Evolutionary conservation across 257 asterid genomes (phyloP).

Genomic region (Primulina huaijiensis): DNA sequence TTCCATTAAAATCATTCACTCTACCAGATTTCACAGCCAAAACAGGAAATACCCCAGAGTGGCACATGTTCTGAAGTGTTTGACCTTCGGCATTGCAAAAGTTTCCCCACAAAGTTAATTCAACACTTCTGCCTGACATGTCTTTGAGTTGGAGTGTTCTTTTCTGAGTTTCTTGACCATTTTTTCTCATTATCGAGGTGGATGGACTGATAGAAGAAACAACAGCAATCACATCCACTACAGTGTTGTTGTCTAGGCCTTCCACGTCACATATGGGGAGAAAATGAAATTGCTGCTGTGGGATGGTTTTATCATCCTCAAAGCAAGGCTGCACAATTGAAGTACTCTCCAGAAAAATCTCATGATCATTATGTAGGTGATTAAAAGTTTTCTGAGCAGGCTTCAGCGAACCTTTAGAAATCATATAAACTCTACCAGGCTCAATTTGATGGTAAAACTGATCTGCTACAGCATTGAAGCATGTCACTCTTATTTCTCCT

Average conservation of each 20-base stretch:
- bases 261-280: constrained; percentile 73
- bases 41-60: constrained; percentile 71
- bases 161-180: constrained; percentile 72
- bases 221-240: constrained; percentile 76
- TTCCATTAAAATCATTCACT: constrained; percentile 80
- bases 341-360: constrained; percentile 62
- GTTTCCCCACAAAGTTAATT: constrained; percentile 88
- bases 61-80: constrained; percentile 69
- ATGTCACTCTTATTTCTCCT: constrained; percentile 89
- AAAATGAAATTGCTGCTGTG: constrained; percentile 77
- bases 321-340: constrained; percentile 69
- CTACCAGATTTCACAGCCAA: constrained; percentile 81
- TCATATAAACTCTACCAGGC: constrained; percentile 64
- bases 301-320: constrained; percentile 72
- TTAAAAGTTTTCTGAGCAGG: constrained; percentile 74
- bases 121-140: constrained; percentile 89
- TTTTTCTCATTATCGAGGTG: constrained; percentile 75
- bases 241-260: constrained; percentile 53
- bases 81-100: constrained; percentile 86
- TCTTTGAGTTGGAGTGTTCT: constrained; percentile 84
- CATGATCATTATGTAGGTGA: constrained; percentile 79
- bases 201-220: constrained; percentile 70
- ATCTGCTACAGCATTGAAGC: constrained; percentile 90
- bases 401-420: constrained; percentile 67
- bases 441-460: constrained; percentile 65